These are phyloP conservation scores for Trichosporon coremiiforme DNA, from an alignment of 1,284 basidiomycete genomes.

Conservation along the genomic window DNA sequence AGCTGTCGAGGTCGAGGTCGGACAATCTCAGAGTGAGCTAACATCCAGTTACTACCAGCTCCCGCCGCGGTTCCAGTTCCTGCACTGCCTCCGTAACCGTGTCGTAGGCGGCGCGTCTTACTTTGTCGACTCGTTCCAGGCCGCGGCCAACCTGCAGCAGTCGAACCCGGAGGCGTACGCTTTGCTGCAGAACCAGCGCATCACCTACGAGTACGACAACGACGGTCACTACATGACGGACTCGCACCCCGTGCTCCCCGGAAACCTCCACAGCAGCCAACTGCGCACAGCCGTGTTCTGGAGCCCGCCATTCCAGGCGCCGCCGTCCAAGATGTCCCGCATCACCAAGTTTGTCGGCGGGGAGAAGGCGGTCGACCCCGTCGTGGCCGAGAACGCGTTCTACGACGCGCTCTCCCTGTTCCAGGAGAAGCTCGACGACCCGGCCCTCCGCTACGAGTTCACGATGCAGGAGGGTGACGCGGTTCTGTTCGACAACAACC, in stretches of 20 bases:
- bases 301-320: conserved; percentile 90
- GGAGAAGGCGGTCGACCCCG: conserved; percentile 17
- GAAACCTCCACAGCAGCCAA: conserved; percentile 21
- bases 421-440: conserved; percentile 64
- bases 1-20: too few species aligned
- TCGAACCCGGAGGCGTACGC: conserved; percentile 57
- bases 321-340: conserved; percentile 28
- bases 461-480: conserved; percentile 80
- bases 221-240: conserved; percentile 81
- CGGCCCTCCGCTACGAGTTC: conserved; percentile 65
- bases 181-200: conserved; percentile 62
- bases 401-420: conserved; percentile 71
- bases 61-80: conserved; percentile 82
- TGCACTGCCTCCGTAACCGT: conserved; percentile 81
- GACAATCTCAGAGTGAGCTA: not conserved
- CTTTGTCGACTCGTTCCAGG: conserved; percentile 81
- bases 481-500: conserved; percentile 88
- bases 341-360: not conserved
- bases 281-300: conserved; percentile 71
- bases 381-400: conserved; percentile 58
- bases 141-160: conserved; percentile 59
- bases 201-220: conserved; percentile 89
- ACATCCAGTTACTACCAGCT: conserved; percentile 74
- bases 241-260: conserved; percentile 76
- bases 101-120: conserved; percentile 81